Conservation (phyloP, 2,329 filamentous ascomycete species). For the Phoma sp. region DNA sequence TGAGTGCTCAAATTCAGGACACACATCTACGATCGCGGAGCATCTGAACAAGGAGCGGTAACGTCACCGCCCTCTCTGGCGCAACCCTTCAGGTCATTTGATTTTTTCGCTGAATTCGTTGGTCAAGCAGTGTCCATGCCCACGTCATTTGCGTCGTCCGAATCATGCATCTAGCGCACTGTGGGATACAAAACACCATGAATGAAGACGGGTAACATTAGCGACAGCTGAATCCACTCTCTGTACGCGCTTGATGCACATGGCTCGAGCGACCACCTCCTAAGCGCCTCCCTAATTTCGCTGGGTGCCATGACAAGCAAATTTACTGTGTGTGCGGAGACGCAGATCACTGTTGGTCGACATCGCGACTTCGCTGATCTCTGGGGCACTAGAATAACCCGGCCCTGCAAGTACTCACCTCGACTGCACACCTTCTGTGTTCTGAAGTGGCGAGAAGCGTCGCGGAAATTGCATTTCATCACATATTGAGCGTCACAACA, state of each 20-base stretch:
- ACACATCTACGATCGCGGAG: neutral
- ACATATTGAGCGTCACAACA: neutral
- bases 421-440: neutral
- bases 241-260: neutral
- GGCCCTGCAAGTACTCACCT: neutral
- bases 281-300: neutral
- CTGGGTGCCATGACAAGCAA: neutral
- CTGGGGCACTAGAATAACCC: neutral
- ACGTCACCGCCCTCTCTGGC: neutral
- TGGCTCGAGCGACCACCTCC: neutral
- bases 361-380: neutral
- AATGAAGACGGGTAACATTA: neutral
- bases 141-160: conserved; percentile 6
- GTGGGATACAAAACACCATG: neutral
- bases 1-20: neutral
- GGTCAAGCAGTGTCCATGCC: neutral
- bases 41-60: neutral
- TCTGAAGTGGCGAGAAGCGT: neutral
- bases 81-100: neutral
- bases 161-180: conserved; percentile 1
- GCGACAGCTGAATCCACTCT: neutral
- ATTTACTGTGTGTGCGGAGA: neutral
- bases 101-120: neutral
- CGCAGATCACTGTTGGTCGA: neutral
- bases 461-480: neutral